phyloP scores from a whole-genome alignment of 164 flowering plant species.

The Aristolochia contorta region DNA sequence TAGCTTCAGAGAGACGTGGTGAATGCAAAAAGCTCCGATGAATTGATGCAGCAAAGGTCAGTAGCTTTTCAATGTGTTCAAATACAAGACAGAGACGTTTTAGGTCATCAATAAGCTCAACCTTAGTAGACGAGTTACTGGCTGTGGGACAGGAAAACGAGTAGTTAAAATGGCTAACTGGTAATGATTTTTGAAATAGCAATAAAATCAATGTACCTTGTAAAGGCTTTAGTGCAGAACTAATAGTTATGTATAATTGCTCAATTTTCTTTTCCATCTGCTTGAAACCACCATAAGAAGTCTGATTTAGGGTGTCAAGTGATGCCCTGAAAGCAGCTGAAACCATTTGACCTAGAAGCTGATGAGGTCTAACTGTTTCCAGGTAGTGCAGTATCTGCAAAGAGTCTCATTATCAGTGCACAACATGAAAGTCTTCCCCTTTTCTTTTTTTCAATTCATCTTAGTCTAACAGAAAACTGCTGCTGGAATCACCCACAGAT shows the following conservation, averaged over 20 bases:
- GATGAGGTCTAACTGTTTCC: conserved; percentile 77
- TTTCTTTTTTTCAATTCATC: no score
- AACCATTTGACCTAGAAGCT: conserved; percentile 91
- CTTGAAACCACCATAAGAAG: conserved; percentile 57
- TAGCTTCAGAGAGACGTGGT: conserved; percentile 53
- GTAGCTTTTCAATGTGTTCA: conserved; percentile 71
- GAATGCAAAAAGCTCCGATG: conserved; percentile 66
- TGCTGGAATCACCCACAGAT: no score
- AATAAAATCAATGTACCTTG: conserved; percentile 36
- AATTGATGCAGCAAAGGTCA: conserved; percentile 71
- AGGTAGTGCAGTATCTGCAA: conserved; percentile 82
- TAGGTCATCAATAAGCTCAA: conserved; percentile 22
- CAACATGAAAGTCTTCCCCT: no score
- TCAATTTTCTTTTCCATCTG: conserved; percentile 65
- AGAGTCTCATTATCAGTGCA: not conserved
- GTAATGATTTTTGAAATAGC: not conserved
- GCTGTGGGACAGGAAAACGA: conserved; percentile 10
- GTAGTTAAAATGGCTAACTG: conserved; percentile 1
- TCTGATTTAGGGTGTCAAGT: conserved; percentile 63
- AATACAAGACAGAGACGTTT: conserved; percentile 52
- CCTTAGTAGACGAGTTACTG: conserved; percentile 14
- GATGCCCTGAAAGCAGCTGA: conserved; percentile 90
- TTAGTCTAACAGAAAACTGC: no score
- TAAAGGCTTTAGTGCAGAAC: conserved; percentile 54
- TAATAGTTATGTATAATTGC: conserved; percentile 67